phyloP scores from a whole-genome alignment of 495 filamentous ascomycete genomes.

The Hyaloscypha variabilis region DNA sequence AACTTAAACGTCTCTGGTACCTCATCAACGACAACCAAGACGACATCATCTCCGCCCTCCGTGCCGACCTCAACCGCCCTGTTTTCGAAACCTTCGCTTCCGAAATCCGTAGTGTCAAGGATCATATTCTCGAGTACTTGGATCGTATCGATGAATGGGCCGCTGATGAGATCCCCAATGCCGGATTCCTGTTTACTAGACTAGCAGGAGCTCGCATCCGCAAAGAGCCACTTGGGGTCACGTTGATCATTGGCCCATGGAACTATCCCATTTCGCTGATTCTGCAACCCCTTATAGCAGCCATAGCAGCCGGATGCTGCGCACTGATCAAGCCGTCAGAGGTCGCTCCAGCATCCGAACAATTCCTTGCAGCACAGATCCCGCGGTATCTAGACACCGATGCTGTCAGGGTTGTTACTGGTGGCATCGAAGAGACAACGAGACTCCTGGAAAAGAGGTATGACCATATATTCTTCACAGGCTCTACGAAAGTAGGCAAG shows the following conservation, averaged over 20 bases:
- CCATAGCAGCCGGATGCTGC: background rate
- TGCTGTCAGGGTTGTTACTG: constrained; percentile 78
- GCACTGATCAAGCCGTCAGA: background rate
- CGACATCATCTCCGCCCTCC: background rate
- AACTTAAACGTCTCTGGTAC: background rate
- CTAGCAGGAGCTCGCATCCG: constrained; percentile 45
- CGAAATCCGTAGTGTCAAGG: background rate
- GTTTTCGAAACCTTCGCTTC: background rate
- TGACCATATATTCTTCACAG: constrained; percentile 97
- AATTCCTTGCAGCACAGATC: constrained; percentile 42
- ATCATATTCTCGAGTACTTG: background rate
- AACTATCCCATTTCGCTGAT: background rate
- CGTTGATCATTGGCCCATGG: background rate
- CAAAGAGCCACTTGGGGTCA: background rate
- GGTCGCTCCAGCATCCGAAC: background rate
- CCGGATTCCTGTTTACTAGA: background rate
- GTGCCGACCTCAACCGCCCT: background rate
- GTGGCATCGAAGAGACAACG: constrained; percentile 74
- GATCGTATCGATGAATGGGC: background rate
- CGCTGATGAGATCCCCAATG: background rate
- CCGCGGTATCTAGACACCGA: constrained; percentile 70
- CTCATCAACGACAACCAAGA: background rate
- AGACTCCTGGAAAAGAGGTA: constrained; percentile 80
- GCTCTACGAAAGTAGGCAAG: constrained; percentile 69
- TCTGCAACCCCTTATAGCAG: background rate